Evolutionary conservation across 306 rosid genomes (phyloP), one percentile per base, ranked within the genome.

Genomic region (Senna tora): DNA sequence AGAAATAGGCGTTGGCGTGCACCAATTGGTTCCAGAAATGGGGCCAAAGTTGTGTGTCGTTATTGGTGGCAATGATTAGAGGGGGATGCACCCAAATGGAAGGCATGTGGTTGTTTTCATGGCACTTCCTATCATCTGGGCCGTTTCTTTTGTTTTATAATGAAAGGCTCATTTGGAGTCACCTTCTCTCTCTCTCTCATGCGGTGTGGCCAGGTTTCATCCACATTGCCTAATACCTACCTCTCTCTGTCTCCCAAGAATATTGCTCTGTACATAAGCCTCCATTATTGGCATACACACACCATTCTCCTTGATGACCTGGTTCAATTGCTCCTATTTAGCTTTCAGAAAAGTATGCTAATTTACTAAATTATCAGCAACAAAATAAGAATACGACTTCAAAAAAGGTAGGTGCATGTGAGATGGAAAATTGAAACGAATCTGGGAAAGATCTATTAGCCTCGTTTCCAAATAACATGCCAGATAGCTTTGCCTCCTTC

Each of bases 1-100:
- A 75, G 19, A 28, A 49, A 72, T 28, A 46, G 61, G 79, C 55
- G 75, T 73, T 87, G 92, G 77, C 81, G 0, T 67, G 38, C 76
- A 79, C 60, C 71, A 43, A 85, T 86, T 81, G 92, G 93, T 68
- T 75, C 79, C 49, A 45, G 77, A 46, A 45, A 64, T 69, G 96
- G 89, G 91, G 58, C 86, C 86, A 75, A 52, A 20, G 58, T 81
- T 55, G 55, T 84, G 87, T 89, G 92, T 80, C 69, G 80, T 82
- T 76, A 84, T 76, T 86, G 73, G 16, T 58, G 56, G 87, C 93
- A 91, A 91, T 87, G 80, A 91, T 89, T 85, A 85, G 86, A 67
- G 83, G 87, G 90, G 81, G 90, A 81, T 79, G 88, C 84, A 81
- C 76, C 82, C 66, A 81, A 56, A 77, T 43, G 59, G 15, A 67